Evolutionary conservation across 441 rosid species (phyloP).

Genomic region (Erysimum cheiri): DNA sequence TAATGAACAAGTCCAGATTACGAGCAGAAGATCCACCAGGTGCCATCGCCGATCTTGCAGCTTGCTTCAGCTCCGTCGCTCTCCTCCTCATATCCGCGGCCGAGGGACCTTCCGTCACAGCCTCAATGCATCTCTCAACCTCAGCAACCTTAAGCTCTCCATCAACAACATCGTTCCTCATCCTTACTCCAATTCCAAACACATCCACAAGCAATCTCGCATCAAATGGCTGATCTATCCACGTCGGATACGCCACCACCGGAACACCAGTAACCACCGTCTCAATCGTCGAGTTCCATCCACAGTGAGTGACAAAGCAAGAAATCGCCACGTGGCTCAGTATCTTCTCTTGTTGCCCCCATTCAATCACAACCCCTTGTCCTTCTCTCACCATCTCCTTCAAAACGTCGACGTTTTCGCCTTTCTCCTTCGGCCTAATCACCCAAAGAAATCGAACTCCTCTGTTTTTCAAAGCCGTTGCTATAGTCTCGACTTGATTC

Average conservation of each 20-base stretch:
- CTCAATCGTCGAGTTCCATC: conserved; percentile 60
- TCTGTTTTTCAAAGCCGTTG: conserved; percentile 47
- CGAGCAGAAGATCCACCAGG: conserved; percentile 51
- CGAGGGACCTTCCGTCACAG: conserved; percentile 39
- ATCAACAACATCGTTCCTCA: conserved; percentile 43
- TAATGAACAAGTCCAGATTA: conserved; percentile 48
- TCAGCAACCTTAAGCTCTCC: conserved; percentile 45
- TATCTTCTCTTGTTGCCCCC: conserved; percentile 64
- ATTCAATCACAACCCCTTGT: conserved; percentile 50
- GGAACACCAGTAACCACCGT: conserved; percentile 55
- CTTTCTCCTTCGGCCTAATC: conserved; percentile 40
- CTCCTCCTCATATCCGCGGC: conserved; percentile 47
- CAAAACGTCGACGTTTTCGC: conserved; percentile 3
- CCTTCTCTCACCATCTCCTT: conserved; percentile 46
- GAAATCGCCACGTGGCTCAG: conserved; percentile 50
- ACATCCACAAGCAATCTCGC: conserved; percentile 53
- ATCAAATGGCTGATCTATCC: conserved; percentile 54
- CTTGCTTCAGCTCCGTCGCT: conserved; percentile 46
- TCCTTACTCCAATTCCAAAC: conserved; percentile 50
- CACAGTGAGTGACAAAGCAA: conserved; percentile 62
- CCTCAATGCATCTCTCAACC: conserved; percentile 51
- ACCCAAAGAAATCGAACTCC: conserved; percentile 56
- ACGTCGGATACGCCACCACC: conserved; percentile 52
- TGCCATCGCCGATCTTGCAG: conserved; percentile 47
- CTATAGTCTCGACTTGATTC: conserved; percentile 49